A percentile compares a stretch with the other conserved stretches of the same genome.
Evolutionary conservation across 768 basidiomycete genomes (phyloP).

Genomic region (Mycena belliarum): DNA sequence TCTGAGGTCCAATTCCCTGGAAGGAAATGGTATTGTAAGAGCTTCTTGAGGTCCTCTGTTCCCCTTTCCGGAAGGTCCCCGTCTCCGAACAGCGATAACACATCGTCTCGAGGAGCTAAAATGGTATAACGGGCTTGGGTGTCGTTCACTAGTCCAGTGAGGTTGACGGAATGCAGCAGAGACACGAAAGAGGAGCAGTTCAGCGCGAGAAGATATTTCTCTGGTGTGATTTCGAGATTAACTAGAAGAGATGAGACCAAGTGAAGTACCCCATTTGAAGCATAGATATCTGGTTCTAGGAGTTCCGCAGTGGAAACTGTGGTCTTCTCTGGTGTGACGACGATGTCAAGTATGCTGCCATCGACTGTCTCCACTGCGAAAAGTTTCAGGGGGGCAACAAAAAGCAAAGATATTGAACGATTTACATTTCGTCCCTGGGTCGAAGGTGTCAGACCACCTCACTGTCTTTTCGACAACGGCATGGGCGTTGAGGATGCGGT

Average conservation of each 20-base stretch:
- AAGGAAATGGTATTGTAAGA: constrained; percentile 89
- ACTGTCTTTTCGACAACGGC: constrained; percentile 61
- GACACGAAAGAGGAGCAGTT: constrained; percentile 92
- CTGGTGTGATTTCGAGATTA: constrained; percentile 81
- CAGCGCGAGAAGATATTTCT: constrained; percentile 91
- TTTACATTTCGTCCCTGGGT: constrained; percentile 55
- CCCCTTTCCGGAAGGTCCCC: constrained; percentile 64
- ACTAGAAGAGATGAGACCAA: constrained; percentile 82
- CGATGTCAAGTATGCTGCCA: constrained; percentile 65
- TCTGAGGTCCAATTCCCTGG: constrained; percentile 74
- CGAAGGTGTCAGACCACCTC: constrained; percentile 67
- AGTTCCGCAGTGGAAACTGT: constrained; percentile 61
- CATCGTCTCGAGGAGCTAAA: constrained; percentile 88
- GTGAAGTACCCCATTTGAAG: constrained; percentile 93
- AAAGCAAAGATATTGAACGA: constrained; percentile 9
- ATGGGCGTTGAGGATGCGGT: constrained; percentile 78
- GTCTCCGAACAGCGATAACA: constrained; percentile 59
- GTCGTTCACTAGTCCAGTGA: constrained; percentile 70
- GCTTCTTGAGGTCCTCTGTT: constrained; percentile 65
- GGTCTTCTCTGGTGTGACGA: constrained; percentile 53
- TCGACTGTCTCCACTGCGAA: constrained; percentile 68
- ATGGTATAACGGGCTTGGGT: constrained; percentile 78
- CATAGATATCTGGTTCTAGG: constrained; percentile 82
- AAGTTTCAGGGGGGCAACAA: constrained; percentile 17
- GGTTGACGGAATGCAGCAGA: constrained; percentile 79